A percentile compares a stretch with the other conserved stretches of the same genome.
Conservation (phyloP, 1,139 yeast genomes). For the Blastobotrys elegans region DNA sequence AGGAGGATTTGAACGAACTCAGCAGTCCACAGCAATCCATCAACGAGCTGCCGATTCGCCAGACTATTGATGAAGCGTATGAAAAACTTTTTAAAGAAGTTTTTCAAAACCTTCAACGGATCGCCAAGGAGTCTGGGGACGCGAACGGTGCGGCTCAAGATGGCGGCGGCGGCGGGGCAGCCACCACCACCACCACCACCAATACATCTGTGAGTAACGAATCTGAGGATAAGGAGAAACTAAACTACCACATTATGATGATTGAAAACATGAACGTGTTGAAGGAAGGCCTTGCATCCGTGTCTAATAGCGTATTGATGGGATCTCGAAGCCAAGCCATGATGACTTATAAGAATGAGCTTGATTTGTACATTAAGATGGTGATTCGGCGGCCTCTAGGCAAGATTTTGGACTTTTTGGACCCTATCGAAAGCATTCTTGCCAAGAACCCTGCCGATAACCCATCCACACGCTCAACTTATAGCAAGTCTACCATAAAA, state of each 20-base stretch:
- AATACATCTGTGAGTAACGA: conserved; percentile 25
- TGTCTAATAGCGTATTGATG: conserved; percentile 30
- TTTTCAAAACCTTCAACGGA: conserved; percentile 29
- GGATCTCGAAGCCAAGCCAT: conserved; percentile 33
- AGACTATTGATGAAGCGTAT: conserved; percentile 43
- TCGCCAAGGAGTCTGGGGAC: conserved; percentile 26
- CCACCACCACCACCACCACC: background rate
- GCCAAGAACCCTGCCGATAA: conserved; percentile 39
- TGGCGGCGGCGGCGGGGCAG: background rate
- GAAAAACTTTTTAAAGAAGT: conserved; percentile 33
- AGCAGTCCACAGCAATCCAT: conserved; percentile 18
- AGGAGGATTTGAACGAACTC: conserved; percentile 21
- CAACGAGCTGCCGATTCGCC: conserved; percentile 31
- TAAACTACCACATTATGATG: conserved; percentile 54
- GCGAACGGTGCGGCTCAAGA: conserved; percentile 11
- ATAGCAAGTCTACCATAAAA: conserved; percentile 54
- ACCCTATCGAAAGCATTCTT: conserved; percentile 53
- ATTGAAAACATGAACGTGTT: conserved; percentile 61
- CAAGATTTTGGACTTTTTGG: conserved; percentile 59
- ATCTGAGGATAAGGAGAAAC: conserved; percentile 52
- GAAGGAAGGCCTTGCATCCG: conserved; percentile 45
- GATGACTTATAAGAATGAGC: conserved; percentile 41
- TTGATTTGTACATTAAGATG: conserved; percentile 46
- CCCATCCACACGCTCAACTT: conserved; percentile 59
- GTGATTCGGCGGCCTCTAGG: conserved; percentile 58